These are phyloP conservation scores for Yamadazyma kitorensis DNA, from an alignment of 805 yeast genomes.

Conservation along the genomic window DNA sequence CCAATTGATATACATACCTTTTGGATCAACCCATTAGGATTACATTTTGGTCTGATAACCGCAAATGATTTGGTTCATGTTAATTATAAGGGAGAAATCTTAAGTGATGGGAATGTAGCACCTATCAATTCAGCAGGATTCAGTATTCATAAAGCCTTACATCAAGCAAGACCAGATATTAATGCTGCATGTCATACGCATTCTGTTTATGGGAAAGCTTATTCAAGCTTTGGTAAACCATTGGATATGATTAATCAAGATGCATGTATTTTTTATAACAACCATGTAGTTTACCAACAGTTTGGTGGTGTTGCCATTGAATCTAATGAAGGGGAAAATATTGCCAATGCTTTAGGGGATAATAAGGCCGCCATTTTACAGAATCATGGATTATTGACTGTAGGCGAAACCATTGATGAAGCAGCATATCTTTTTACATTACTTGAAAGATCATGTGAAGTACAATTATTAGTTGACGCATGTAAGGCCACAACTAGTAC, in stretches of 20 bases:
- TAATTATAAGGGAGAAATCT: constrained; percentile 33
- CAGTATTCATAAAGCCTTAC: constrained; percentile 39
- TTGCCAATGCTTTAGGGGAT: constrained; percentile 28
- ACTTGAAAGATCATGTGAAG: constrained; percentile 31
- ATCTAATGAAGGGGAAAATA: constrained; percentile 26
- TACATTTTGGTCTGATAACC: constrained; percentile 53
- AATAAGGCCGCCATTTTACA: constrained; percentile 32
- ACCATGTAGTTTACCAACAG: constrained; percentile 61
- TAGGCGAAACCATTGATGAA: constrained; percentile 34
- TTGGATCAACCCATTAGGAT: constrained; percentile 89
- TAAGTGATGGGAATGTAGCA: constrained; percentile 37
- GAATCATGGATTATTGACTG: constrained; percentile 35
- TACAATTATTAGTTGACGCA: constrained; percentile 26
- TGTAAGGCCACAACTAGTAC: constrained; percentile 7
- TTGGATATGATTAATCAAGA: constrained; percentile 83
- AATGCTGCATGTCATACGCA: constrained; percentile 43
- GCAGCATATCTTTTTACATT: constrained; percentile 34
- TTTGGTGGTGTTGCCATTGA: constrained; percentile 75
- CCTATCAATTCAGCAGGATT: constrained; percentile 44
- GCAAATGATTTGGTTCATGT: constrained; percentile 41
- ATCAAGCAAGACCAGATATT: constrained; percentile 37
- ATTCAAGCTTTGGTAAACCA: constrained; percentile 32
- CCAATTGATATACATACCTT: constrained; percentile 78
- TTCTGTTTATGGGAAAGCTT: constrained; percentile 39
- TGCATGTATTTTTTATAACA: constrained; percentile 62